Conservation (phyloP, 306 rosid species). For the Quercus parvula region DNA sequence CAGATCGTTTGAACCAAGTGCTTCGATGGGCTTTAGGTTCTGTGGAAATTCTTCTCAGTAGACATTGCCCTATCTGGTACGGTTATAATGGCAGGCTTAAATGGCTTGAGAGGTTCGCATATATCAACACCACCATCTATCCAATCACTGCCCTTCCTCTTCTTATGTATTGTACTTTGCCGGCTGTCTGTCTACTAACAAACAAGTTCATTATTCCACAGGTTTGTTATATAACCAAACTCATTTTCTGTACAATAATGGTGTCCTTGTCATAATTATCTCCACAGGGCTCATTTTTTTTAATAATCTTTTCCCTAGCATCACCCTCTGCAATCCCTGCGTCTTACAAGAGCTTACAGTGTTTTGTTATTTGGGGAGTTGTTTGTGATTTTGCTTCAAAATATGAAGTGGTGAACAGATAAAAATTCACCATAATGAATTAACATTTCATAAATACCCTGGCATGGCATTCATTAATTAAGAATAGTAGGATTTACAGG, state of each 20-base stretch:
- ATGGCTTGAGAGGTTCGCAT: constrained; percentile 93
- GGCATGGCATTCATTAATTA: neutral
- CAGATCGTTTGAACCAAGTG: constrained; percentile 97
- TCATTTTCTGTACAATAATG: neutral
- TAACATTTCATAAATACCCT: neutral
- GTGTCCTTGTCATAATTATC: neutral
- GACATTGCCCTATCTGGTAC: constrained; percentile 98
- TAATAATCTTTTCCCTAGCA: neutral
- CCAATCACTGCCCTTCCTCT: constrained; percentile 92
- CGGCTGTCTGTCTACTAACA: constrained; percentile 93
- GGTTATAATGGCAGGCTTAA: constrained; percentile 91
- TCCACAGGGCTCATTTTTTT: neutral
- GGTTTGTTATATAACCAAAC: constrained; percentile 44
- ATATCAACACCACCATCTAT: constrained; percentile 94
- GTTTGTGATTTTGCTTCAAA: neutral
- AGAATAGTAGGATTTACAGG: neutral
- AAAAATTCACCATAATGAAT: neutral
- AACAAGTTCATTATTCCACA: constrained; percentile 99
- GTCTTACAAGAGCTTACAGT: neutral
- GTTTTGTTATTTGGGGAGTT: neutral
- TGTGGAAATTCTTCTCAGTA: constrained; percentile 87
- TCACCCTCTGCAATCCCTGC: neutral
- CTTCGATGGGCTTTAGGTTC: constrained; percentile 98
- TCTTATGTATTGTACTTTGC: constrained; percentile 85
- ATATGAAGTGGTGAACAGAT: neutral